Conservation (phyloP, 768 basidiomycete species). For the Hydnomerulius pinastri region DNA sequence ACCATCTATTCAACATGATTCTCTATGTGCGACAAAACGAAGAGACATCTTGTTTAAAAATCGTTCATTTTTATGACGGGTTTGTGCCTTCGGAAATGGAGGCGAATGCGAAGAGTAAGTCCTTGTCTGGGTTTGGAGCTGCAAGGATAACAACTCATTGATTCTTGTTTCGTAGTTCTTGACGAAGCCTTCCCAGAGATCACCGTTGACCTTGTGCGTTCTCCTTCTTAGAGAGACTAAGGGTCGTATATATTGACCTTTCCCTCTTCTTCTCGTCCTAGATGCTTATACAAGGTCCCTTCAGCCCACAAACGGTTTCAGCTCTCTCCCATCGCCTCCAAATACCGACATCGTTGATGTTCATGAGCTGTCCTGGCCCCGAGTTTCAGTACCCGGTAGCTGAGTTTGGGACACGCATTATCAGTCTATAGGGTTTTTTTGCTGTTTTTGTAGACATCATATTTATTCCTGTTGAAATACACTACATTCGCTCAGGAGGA, state of each 20-base stretch:
- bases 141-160: not conserved
- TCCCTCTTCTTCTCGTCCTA: conserved; percentile 17
- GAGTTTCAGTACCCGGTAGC: conserved; percentile 43
- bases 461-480: not conserved
- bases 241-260: not conserved
- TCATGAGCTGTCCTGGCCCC: conserved; percentile 60
- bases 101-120: conserved; percentile 65
- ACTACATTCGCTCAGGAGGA: too few species aligned
- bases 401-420: conserved; percentile 55
- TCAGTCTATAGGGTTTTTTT: conserved; percentile 25
- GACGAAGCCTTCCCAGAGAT: conserved; percentile 68
- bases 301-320: conserved; percentile 48
- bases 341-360: conserved; percentile 59
- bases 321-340: conserved; percentile 50
- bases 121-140: not conserved
- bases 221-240: not conserved
- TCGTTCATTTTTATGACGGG: conserved; percentile 63
- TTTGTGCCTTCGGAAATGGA: conserved; percentile 71
- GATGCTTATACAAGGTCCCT: conserved; percentile 47
- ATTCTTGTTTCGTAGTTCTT: conserved; percentile 36
- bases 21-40: conserved; percentile 69
- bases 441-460: not conserved
- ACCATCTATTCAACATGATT: conserved; percentile 62
- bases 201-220: conserved; percentile 58
- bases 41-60: conserved; percentile 67